Conservation (phyloP, 768 basidiomycete species). For the Mycena galopus region DNA sequence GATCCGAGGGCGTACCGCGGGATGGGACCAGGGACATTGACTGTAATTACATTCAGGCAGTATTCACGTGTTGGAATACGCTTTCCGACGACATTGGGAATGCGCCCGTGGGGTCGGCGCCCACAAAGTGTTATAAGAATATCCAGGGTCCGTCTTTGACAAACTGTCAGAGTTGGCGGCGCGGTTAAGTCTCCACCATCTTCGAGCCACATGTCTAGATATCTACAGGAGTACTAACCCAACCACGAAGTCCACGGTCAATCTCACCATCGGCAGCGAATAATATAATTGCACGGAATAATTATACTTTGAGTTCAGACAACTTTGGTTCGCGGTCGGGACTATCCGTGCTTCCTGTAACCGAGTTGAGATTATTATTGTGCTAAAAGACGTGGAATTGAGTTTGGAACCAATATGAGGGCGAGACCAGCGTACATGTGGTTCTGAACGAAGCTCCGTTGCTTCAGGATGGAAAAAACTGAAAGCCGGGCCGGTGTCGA, state of each 20-base stretch:
- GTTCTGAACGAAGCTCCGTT: conserved; percentile 1
- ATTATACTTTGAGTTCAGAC: conserved; percentile 1
- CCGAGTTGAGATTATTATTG: background rate
- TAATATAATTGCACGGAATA: background rate
- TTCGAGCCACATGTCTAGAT: background rate
- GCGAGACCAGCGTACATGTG: background rate
- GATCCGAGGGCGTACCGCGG: no score
- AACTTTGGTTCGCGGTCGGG: background rate
- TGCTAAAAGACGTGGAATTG: background rate
- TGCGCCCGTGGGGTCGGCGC: background rate
- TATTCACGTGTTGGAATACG: no score
- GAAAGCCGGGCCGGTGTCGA: conserved; percentile 8
- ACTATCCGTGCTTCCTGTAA: background rate
- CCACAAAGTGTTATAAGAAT: background rate
- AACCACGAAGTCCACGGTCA: background rate
- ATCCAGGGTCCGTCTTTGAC: background rate
- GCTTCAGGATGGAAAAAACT: background rate
- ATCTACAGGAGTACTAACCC: background rate
- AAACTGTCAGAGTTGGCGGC: background rate
- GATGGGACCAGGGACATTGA: no score
- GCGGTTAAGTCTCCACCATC: background rate
- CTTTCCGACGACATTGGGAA: no score
- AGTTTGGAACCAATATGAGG: background rate
- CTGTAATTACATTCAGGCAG: no score
- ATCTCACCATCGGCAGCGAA: background rate